These are phyloP conservation scores for Annulohypoxylon bovei DNA, from an alignment of 495 filamentous ascomycete genomes.

Conservation along the genomic window DNA sequence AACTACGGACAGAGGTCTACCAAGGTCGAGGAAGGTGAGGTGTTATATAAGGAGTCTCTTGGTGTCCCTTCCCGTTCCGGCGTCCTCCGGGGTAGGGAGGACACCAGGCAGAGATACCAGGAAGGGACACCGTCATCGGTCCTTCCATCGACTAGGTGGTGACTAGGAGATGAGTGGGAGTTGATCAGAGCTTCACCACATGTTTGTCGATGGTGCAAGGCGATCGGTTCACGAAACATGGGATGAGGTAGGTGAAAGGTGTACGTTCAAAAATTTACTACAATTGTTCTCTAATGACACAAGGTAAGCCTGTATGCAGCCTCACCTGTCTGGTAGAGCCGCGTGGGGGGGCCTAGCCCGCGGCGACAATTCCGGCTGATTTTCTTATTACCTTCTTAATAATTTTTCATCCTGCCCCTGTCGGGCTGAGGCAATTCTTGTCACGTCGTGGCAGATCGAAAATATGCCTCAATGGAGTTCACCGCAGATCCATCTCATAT, in stretches of 20 bases:
- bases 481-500: constrained; percentile 24
- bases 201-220: constrained; percentile 21
- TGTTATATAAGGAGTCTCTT: constrained; percentile 24
- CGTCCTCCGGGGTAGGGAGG: constrained; percentile 3
- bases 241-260: constrained; percentile 7
- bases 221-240: constrained; percentile 7
- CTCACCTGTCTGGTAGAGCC: constrained; percentile 24
- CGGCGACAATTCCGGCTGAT: constrained; percentile 31
- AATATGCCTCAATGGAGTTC: constrained; percentile 40
- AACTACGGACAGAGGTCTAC: not conserved
- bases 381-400: constrained; percentile 23
- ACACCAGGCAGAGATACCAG: not conserved
- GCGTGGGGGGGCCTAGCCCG: constrained; percentile 34
- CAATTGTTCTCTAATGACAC: constrained; percentile 35
- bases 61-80: not conserved
- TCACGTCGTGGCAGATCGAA: not conserved
- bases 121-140: constrained; percentile 40
- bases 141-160: constrained; percentile 8
- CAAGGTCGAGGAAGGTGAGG: constrained; percentile 20
- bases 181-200: constrained; percentile 20
- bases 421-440: constrained; percentile 38
- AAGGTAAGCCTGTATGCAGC: constrained; percentile 37
- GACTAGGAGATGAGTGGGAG: not conserved
- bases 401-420: constrained; percentile 23
- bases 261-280: constrained; percentile 34